Conservation (phyloP, 768 basidiomycete genomes). For the Pisolithus albus region DNA sequence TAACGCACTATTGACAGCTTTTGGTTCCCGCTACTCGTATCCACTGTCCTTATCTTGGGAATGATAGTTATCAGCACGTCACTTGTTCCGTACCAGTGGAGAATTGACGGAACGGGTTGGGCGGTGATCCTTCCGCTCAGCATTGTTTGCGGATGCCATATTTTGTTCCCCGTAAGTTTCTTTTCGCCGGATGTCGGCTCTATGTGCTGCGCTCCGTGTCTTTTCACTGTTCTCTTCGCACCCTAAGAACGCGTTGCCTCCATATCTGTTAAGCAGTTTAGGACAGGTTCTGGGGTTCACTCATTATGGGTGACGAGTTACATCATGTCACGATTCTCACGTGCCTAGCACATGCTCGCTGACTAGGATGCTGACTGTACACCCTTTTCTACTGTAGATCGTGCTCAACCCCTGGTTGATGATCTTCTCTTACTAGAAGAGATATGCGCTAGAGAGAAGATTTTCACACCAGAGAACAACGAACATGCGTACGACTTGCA, state of each 20-base stretch:
- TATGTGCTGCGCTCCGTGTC: neutral
- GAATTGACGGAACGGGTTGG: conserved; percentile 53
- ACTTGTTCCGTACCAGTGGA: conserved; percentile 61
- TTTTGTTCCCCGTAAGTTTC: conserved; percentile 64
- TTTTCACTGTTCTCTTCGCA: neutral
- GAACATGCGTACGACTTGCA: neutral
- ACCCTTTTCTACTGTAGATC: conserved; percentile 37
- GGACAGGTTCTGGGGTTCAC: neutral
- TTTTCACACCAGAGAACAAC: neutral
- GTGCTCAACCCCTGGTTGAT: conserved; percentile 86
- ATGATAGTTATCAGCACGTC: conserved; percentile 53
- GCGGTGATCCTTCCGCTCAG: conserved; percentile 75
- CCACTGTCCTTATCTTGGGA: conserved; percentile 45
- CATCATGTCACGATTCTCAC: neutral
- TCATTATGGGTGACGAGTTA: neutral
- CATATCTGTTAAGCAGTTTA: neutral
- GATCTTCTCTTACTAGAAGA: conserved; percentile 60
- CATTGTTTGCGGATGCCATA: conserved; percentile 57
- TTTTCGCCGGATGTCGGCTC: too few relatives aligned
- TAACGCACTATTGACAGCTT: conserved; percentile 15
- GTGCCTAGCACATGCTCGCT: neutral
- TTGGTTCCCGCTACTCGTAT: conserved; percentile 37
- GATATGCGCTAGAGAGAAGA: neutral
- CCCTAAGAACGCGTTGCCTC: neutral
- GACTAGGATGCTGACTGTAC: conserved; percentile 11